Conservation (phyloP, 306 rosid species). For the Echinosophora koreensis region DNA sequence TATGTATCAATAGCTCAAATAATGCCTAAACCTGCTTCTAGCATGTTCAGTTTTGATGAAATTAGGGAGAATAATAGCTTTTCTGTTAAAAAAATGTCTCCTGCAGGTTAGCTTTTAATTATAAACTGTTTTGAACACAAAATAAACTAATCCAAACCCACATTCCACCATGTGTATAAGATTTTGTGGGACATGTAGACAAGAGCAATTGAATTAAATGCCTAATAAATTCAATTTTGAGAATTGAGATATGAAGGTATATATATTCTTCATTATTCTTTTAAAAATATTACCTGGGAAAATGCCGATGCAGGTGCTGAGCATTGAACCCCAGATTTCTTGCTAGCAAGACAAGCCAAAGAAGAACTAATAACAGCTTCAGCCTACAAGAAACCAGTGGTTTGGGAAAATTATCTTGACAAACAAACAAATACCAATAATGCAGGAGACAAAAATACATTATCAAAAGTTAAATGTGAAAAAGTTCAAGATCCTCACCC, state of each 20-base stretch:
- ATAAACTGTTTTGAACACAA: neutral
- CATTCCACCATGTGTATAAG: neutral
- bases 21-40: conserved; percentile 25
- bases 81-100: no score
- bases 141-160: neutral
- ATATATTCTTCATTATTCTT: neutral
- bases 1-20: conserved; percentile 6
- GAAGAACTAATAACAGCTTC: conserved; percentile 79
- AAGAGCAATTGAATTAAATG: neutral
- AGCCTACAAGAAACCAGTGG: conserved; percentile 58
- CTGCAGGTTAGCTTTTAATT: no score
- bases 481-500: conserved; percentile 54
- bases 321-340: conserved; percentile 55
- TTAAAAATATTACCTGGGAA: conserved; percentile 64
- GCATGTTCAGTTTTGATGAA: neutral
- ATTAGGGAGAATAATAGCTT: no score
- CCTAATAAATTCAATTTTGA: neutral
- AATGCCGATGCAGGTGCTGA: conserved; percentile 48
- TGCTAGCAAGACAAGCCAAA: conserved; percentile 65
- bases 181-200: neutral
- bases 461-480: neutral
- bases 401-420: conserved; percentile 21
- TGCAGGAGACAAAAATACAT: conserved; percentile 4
- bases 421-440: neutral
- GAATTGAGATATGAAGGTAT: neutral